Evolutionary conservation across 139 green algal species (phyloP).

Genomic region (Chlorella sp.): DNA sequence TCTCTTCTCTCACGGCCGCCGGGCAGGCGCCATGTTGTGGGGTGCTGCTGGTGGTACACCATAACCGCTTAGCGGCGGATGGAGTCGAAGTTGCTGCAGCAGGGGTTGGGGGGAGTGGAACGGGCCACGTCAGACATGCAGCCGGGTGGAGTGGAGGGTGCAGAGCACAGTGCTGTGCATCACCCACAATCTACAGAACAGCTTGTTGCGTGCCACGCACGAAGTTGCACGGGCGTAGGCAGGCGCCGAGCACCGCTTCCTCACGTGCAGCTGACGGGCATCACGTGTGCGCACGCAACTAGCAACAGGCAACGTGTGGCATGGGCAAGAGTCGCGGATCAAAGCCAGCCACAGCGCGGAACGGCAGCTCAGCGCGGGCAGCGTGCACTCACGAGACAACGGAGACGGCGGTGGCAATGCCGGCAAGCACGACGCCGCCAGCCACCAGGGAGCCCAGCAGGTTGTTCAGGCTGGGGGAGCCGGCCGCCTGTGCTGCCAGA

Average conservation of each 20-base stretch:
- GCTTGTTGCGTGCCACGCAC: background rate
- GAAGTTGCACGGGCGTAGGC: too few relatives aligned
- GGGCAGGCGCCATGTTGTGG: background rate
- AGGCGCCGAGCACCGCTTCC: too few relatives aligned
- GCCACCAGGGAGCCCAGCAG: conserved; percentile 90
- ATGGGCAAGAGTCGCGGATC: background rate
- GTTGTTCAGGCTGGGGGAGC: conserved; percentile 95
- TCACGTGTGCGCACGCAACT: background rate
- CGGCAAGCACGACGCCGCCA: conserved; percentile 83
- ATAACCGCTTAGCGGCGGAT: conserved; percentile 22
- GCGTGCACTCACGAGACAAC: conserved; percentile 66
- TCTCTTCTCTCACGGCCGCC: conserved; percentile 11
- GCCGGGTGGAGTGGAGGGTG: too few relatives aligned
- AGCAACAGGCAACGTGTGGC: background rate
- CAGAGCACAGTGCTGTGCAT: too few relatives aligned
- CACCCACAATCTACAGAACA: background rate
- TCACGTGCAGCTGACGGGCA: too few relatives aligned
- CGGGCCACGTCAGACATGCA: too few relatives aligned
- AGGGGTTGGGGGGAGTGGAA: too few relatives aligned
- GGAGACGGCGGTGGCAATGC: conserved; percentile 84
- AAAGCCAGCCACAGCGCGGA: too few relatives aligned
- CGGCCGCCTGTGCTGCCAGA: conserved; percentile 77
- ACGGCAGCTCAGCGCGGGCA: too few relatives aligned
- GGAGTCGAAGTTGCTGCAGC: conserved; percentile 34
- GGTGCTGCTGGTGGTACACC: conserved; percentile 6